Conservation (phyloP, 1,139 yeast genomes). For the Geotrichum reessii region DNA sequence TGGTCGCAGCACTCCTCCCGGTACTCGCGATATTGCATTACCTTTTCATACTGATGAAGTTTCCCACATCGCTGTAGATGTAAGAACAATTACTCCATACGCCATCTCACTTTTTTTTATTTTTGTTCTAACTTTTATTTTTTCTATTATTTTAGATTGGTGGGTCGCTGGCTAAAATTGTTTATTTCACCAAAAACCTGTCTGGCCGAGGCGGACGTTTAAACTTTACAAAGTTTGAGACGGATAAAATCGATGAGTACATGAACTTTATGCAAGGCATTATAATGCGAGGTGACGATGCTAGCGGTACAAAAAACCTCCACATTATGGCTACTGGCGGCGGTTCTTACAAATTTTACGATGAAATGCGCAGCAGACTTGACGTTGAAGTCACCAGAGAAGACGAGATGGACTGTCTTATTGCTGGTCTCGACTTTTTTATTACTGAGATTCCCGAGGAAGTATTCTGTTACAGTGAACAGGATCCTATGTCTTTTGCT, state of each 20-base stretch:
- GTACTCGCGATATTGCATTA: conserved; percentile 50
- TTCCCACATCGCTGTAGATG: conserved; percentile 53
- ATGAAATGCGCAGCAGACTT: conserved; percentile 55
- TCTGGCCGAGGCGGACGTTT: conserved; percentile 60
- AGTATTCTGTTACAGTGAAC: conserved; percentile 67
- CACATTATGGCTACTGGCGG: conserved; percentile 96
- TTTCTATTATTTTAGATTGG: conserved; percentile 50
- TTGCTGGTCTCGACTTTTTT: conserved; percentile 85
- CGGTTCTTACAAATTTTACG: conserved; percentile 84
- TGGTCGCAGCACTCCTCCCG: conserved; percentile 35
- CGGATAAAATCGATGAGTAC: conserved; percentile 71
- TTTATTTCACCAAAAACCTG: conserved; percentile 59
- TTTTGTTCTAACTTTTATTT: conserved; percentile 41
- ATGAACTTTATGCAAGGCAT: conserved; percentile 54
- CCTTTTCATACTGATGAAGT: conserved; percentile 59
- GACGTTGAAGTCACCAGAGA: conserved; percentile 46
- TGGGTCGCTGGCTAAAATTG: conserved; percentile 87
- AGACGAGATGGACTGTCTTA: conserved; percentile 96
- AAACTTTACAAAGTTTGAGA: conserved; percentile 81
- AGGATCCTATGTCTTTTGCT: conserved; percentile 41
- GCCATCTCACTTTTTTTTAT: too few species aligned
- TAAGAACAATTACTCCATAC: conserved; percentile 20
- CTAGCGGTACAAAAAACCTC: conserved; percentile 46
- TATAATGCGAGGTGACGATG: too few species aligned
- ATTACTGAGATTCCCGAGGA: conserved; percentile 86